Evolutionary conservation across 2,329 filamentous ascomycete genomes (phyloP), one percentile per base, ranked within the genome.

Genomic region (Colletotrichum filicis): DNA sequence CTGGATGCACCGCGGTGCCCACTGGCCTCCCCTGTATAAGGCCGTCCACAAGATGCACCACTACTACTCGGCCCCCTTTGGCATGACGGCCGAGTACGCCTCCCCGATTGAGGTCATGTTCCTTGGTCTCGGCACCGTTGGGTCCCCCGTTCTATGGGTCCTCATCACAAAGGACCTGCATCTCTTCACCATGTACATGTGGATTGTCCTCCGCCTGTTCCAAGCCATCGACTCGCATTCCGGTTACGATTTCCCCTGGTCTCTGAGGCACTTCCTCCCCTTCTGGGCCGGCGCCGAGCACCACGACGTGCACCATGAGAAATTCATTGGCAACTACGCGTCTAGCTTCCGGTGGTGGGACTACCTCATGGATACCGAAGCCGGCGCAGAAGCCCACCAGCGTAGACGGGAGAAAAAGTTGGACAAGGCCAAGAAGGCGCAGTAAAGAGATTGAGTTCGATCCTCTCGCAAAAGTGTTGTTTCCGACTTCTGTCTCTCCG

Each of bases 311-410:
- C 97, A 99, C 86, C 97, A 99, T 86, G 97, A 99, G 88, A 95
- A 95, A 82, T 99, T 99, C 86, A 95, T 99, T 76, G 97, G 97
- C 78, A 99, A 99, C 88, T 99, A 98, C 83, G 88, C 96, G 61
- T 98, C 95, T 81, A 97, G 94, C 88, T 99, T 99, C 91, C 91
- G 96, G 83, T 99, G 97, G 97, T 99, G 97, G 97, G 97, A 99
- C 86, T 97, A 93, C 83, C 83, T 92, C 78, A 89, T 98, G 77
- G 95, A 98, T 84, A 99, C 97, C 74, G 96, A 99, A 88, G 94
- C 94, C 76, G 95, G 94, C 66, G 91, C 94, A 35, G 96, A 97
- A 83, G 94, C 95, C 49, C 90, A 93, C 78, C 95, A 95, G 91
- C 90, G 89, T 81, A 92, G 95, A 80, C 90, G 95, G 73, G 95